These are phyloP conservation scores for Hymenoscyphus salicellus DNA, from an alignment of 2,329 filamentous ascomycete genomes.

Conservation along the genomic window DNA sequence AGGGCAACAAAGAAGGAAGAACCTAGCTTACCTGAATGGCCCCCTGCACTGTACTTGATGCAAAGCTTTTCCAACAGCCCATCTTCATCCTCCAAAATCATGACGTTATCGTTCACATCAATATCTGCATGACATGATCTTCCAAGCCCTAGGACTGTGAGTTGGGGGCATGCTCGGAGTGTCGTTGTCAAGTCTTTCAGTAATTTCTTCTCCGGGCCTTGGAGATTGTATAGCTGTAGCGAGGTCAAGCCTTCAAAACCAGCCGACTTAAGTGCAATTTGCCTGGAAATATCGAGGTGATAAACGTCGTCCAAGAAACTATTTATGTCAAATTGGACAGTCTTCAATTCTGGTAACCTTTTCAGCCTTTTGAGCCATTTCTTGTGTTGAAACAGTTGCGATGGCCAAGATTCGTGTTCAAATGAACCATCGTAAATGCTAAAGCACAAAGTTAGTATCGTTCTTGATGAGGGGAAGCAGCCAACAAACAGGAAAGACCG, in stretches of 20 bases:
- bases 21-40: not conserved
- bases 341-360: not conserved
- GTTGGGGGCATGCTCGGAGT: conserved; percentile 4
- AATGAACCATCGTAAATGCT: not conserved
- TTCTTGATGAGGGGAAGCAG: not conserved
- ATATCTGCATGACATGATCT: not conserved
- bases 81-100: conserved; percentile 2
- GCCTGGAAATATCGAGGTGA: not conserved
- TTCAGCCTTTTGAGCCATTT: conserved; percentile 10
- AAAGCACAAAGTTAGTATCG: conserved; percentile 2
- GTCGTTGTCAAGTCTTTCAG: conserved; percentile 4
- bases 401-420: conserved; percentile 5
- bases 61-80: conserved; percentile 13
- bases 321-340: conserved; percentile 1
- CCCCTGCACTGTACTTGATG: not conserved
- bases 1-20: not conserved
- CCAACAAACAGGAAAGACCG: conserved; percentile 12
- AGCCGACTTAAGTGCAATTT: conserved; percentile 1
- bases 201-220: not conserved
- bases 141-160: conserved; percentile 14
- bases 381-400: conserved; percentile 11
- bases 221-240: conserved; percentile 15
- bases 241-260: conserved; percentile 15
- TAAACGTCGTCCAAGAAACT: not conserved
- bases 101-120: not conserved